Conservation (phyloP, 306 rosid species). For the Oemleria cerasiformis region DNA sequence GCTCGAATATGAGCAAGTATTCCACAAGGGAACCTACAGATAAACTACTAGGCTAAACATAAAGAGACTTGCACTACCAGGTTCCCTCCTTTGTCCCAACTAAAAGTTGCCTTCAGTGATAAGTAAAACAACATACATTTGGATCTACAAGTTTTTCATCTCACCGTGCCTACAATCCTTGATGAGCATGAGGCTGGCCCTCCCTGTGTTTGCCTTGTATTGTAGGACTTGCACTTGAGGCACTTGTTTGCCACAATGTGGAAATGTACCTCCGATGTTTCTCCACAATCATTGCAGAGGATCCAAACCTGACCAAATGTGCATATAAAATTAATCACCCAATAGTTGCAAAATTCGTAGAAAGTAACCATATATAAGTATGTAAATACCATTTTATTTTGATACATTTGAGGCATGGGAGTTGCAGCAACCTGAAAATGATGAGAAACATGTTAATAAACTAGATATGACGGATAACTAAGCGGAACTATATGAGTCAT, state of each 20-base stretch:
- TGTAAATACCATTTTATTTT: slow-evolving; percentile 35
- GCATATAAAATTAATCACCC: neutral
- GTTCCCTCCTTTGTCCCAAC: neutral
- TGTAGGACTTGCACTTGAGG: slow-evolving; percentile 49
- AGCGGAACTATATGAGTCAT: neutral
- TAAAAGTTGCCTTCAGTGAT: neutral
- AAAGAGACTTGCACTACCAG: neutral
- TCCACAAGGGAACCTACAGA: neutral
- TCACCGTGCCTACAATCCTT: slow-evolving; percentile 35
- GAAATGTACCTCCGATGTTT: slow-evolving; percentile 50
- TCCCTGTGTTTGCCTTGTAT: slow-evolving; percentile 55
- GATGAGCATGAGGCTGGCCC: slow-evolving; percentile 51
- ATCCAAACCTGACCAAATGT: slow-evolving; percentile 51
- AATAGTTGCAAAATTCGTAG: neutral
- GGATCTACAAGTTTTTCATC: slow-evolving; percentile 23
- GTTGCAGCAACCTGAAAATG: slow-evolving; percentile 34
- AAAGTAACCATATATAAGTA: neutral
- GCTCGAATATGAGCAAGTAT: slow-evolving; percentile 5
- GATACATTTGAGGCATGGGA: slow-evolving; percentile 45
- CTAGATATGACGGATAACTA: neutral
- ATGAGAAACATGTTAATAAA: slow-evolving; percentile 5
- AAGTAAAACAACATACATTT: neutral
- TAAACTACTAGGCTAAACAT: neutral
- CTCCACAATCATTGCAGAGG: slow-evolving; percentile 74
- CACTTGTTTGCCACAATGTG: slow-evolving; percentile 54